These are phyloP conservation scores for Pharnaceum exiguum DNA, from an alignment of 148 eudicot genomes.

Conservation along the genomic window DNA sequence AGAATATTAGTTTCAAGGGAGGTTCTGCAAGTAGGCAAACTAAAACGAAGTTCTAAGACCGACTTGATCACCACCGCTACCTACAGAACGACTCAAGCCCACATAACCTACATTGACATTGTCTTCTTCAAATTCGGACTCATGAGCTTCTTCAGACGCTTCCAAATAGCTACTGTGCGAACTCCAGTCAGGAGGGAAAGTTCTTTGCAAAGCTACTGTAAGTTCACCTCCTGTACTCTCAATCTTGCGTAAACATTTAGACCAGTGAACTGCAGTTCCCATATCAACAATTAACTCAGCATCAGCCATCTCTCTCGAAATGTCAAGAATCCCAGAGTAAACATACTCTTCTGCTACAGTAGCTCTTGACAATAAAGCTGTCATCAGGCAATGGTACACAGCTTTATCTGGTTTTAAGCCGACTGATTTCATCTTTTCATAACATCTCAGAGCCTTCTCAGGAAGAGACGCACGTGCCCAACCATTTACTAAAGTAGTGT, in stretches of 20 bases:
- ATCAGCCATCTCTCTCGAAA: constrained; percentile 75
- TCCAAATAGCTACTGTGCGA: constrained; percentile 28
- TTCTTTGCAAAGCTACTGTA: constrained; percentile 90
- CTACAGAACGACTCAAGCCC: constrained; percentile 26
- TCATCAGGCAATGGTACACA: constrained; percentile 89
- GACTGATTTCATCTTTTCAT: constrained; percentile 61
- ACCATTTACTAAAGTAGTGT: constrained; percentile 85
- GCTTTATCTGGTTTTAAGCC: constrained; percentile 87
- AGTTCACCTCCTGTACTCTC: constrained; percentile 79
- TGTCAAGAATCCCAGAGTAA: constrained; percentile 50
- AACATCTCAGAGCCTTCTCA: constrained; percentile 83
- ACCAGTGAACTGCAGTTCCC: constrained; percentile 98
- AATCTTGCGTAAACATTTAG: constrained; percentile 76
- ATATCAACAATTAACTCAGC: constrained; percentile 74
- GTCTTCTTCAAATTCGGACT: constrained; percentile 23
- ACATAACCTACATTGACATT: constrained; percentile 28
- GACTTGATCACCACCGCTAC: constrained; percentile 9
- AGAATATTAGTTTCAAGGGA: too few species aligned
- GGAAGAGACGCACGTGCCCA: constrained; percentile 96
- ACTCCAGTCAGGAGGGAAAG: constrained; percentile 95
- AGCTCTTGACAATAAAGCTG: constrained; percentile 82
- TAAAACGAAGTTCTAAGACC: constrained; percentile 12
- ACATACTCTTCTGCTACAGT: constrained; percentile 83
- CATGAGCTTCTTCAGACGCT: constrained; percentile 23
- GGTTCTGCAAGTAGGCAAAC: too few species aligned